These are phyloP conservation scores for Metschnikowia santaceciliae DNA, from an alignment of 805 yeast species.

Conservation along the genomic window DNA sequence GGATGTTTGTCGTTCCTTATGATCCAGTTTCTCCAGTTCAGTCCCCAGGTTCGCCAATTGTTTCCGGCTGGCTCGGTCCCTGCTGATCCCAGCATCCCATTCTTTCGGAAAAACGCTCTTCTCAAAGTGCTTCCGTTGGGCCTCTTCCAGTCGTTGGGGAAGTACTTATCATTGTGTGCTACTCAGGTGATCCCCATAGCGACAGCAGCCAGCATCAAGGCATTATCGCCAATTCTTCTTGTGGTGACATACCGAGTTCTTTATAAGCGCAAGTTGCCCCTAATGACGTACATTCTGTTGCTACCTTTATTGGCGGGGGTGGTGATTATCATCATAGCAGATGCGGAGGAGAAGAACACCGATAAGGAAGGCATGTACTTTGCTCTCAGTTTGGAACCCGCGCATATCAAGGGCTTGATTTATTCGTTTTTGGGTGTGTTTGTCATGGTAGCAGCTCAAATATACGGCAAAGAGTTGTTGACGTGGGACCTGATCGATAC, in stretches of 20 bases:
- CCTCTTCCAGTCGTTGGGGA: conserved; percentile 61
- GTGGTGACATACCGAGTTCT: conserved; percentile 51
- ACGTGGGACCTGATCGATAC: conserved; percentile 43
- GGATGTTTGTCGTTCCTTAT: conserved; percentile 40
- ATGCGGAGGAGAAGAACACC: conserved; percentile 16
- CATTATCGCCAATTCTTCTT: conserved; percentile 60
- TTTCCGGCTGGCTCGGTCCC: conserved; percentile 62
- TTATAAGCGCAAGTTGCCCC: conserved; percentile 49
- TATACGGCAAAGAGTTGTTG: conserved; percentile 78
- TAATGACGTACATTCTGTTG: conserved; percentile 48
- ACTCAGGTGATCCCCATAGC: conserved; percentile 64
- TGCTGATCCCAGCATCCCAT: conserved; percentile 19
- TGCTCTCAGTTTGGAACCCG: conserved; percentile 14
- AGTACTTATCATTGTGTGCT: conserved; percentile 58
- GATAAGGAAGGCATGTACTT: background rate
- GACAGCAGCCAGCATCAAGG: conserved; percentile 67
- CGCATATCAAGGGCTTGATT: conserved; percentile 55
- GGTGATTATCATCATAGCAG: conserved; percentile 41
- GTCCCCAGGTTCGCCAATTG: conserved; percentile 17
- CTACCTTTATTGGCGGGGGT: conserved; percentile 53
- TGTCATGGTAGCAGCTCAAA: conserved; percentile 80
- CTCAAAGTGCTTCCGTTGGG: conserved; percentile 58
- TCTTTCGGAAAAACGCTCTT: conserved; percentile 30
- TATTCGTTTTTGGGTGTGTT: conserved; percentile 66
- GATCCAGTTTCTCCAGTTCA: conserved; percentile 28